Base-by-base conservation (phyloP, 1,284 basidiomycete genomes). In the Caloboletus firmus region DNA sequence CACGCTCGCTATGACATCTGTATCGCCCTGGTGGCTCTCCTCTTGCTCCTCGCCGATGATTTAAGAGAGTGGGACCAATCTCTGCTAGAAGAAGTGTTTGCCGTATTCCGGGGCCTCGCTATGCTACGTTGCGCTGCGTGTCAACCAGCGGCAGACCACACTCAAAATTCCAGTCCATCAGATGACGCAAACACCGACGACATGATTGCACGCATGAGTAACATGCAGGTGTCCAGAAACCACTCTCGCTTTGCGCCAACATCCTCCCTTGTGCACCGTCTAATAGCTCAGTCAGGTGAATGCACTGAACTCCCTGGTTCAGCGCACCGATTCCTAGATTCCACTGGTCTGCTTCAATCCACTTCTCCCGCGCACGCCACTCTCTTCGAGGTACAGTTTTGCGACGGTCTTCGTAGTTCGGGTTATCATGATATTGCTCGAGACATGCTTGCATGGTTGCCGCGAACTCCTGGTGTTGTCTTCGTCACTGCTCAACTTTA, bases 401-500 rank as follows among this genome's bases (percentile, higher is more conserved):
- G 87, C 54, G 82, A 91, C 58, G 74, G 76, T 24, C 76, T 96
- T 35, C 78, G 88, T 28, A 69, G 76, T 3, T 75, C 91, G 44
- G 89, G 86, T 3, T 85, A 91, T 64, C 74, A 79, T 45, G 76
- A 80, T 55, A 76, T 83, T 30, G 80, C 89, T 1, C 72, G 80
- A 47, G 85, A 89, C 56, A 75, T 91, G 44, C 73, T 90, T 46
- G 80, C 81, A 17, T 86, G 88, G 80, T 81, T 93, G 47, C 93
- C 92, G 28, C 75, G 84, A 44, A 88, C 87, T 12, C 82, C 88
- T 31, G 91, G 83, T 8, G 83, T 87, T 53, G 80, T 80, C 43
- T 97, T 91, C 69, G 81, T 94, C 26, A 79, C 79, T 45, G 89
- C 85, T 2, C 76, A 85, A 59, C 76, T 93, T 13, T 82, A 80